Percentiles rank a stretch among this genome's conserved stretches.
These are phyloP conservation scores for Solanum hybrid DNA, from an alignment of 305 asterid genomes.

Conservation along the genomic window DNA sequence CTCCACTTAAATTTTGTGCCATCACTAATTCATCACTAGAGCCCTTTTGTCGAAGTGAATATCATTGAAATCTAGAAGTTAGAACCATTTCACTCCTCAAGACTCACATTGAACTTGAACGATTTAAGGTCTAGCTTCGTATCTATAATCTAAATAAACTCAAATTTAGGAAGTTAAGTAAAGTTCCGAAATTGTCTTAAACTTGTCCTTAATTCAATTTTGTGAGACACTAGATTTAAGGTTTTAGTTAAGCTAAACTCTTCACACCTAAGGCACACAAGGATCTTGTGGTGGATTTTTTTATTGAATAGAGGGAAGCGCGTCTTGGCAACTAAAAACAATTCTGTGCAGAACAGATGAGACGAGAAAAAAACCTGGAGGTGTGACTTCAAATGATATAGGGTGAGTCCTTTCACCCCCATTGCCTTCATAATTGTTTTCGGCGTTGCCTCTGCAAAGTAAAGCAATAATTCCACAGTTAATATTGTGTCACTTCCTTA, in stretches of 20 bases:
- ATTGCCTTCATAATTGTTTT: constrained; percentile 80
- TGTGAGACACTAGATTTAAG: not conserved
- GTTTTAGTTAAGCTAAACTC: not conserved
- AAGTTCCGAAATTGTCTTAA: not conserved
- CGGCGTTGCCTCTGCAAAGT: constrained; percentile 77
- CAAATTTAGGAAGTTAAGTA: not conserved
- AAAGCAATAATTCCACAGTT: too few relatives aligned
- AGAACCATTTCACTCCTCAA: not conserved
- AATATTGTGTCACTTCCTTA: too few relatives aligned
- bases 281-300: not conserved
- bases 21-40: not conserved
- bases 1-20: not conserved
- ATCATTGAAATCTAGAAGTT: not conserved
- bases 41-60: not conserved
- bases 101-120: not conserved
- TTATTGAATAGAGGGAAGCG: not conserved
- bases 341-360: not conserved
- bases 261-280: not conserved
- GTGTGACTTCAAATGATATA: constrained; percentile 92
- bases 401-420: constrained; percentile 93
- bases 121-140: not conserved
- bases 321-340: not conserved
- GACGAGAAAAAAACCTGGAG: constrained; percentile 50
- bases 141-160: not conserved
- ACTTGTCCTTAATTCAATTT: not conserved